These are phyloP conservation scores for Chlorophyllum brunneum DNA, from an alignment of 768 basidiomycete species.

Conservation along the genomic window DNA sequence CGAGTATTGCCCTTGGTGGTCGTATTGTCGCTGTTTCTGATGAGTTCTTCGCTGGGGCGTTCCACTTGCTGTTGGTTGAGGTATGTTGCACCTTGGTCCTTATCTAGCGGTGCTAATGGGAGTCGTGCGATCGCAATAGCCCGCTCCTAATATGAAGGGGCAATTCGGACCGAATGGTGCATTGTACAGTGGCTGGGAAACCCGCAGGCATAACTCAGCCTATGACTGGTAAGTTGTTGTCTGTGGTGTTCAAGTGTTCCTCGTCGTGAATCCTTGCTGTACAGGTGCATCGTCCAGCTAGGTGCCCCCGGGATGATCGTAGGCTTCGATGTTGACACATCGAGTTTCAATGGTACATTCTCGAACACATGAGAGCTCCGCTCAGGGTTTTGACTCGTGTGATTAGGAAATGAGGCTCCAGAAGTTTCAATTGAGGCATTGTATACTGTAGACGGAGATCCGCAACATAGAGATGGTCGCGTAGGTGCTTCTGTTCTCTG, in stretches of 20 bases:
- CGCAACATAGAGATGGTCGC: conserved; percentile 44
- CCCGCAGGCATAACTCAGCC: conserved; percentile 79
- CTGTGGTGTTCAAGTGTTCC: neutral
- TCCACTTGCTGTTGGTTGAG: conserved; percentile 77
- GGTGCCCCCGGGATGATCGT: conserved; percentile 69
- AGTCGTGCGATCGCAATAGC: conserved; percentile 45
- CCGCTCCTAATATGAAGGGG: conserved; percentile 87
- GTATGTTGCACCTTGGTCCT: conserved; percentile 37
- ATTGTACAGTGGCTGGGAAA: conserved; percentile 93
- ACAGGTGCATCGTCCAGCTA: conserved; percentile 86
- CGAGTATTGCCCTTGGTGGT: conserved; percentile 81
- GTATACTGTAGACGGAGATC: conserved; percentile 38
- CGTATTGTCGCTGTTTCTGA: conserved; percentile 77
- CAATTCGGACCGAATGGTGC: conserved; percentile 97
- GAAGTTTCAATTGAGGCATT: conserved; percentile 70
- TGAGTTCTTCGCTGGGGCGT: conserved; percentile 92
- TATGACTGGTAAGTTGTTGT: conserved; percentile 75
- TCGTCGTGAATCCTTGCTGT: neutral
- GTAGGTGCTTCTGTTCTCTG: conserved; percentile 33
- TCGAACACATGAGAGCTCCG: neutral
- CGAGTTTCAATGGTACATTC: conserved; percentile 83
- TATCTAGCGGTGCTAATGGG: neutral
- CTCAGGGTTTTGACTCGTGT: conserved; percentile 10
- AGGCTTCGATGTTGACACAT: conserved; percentile 93
- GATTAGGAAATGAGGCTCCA: conserved; percentile 81